A percentile compares a stretch with the other conserved stretches of the same genome.
phyloP scores from a whole-genome alignment of 2,329 filamentous ascomycete genomes.

The Stagonosporopsis chrysanthemi region DNA sequence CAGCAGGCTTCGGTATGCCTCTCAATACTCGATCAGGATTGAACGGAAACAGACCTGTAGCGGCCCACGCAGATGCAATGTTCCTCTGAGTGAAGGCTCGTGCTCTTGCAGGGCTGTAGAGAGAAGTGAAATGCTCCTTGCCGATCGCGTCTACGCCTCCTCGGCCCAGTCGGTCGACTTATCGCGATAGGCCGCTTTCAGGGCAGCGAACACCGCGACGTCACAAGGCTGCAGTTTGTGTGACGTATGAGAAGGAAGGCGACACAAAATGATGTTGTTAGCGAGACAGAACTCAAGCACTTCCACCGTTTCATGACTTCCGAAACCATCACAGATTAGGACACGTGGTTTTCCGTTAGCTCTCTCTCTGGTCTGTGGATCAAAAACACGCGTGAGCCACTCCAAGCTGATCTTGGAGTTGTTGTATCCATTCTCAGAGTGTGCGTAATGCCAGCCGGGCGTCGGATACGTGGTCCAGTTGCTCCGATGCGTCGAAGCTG shows the following conservation, averaged over 20 bases:
- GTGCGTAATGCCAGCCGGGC: slow-evolving; percentile 26
- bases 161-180: slow-evolving; percentile 21
- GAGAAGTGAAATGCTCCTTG: slow-evolving; percentile 28
- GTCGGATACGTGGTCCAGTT: slow-evolving; percentile 17
- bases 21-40: slow-evolving; percentile 34
- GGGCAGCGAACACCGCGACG: background rate
- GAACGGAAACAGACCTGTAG: slow-evolving; percentile 34
- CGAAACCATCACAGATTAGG: slow-evolving; percentile 48
- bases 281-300: slow-evolving; percentile 43
- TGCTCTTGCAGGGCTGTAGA: slow-evolving; percentile 29
- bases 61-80: slow-evolving; percentile 33
- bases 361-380: slow-evolving; percentile 43
- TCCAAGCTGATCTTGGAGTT: slow-evolving; percentile 47
- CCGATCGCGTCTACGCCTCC: slow-evolving; percentile 18
- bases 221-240: slow-evolving; percentile 28
- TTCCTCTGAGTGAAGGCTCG: slow-evolving; percentile 33
- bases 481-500: slow-evolving; percentile 18
- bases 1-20: slow-evolving; percentile 33
- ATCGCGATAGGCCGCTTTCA: slow-evolving; percentile 1
- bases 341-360: slow-evolving; percentile 43
- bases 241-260: slow-evolving; percentile 21
- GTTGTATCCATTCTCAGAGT: slow-evolving; percentile 29
- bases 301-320: slow-evolving; percentile 47
- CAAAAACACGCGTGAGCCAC: slow-evolving; percentile 47
- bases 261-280: slow-evolving; percentile 33